Conservation (phyloP, 129 eudicot species). For the Deinandra increscens region DNA sequence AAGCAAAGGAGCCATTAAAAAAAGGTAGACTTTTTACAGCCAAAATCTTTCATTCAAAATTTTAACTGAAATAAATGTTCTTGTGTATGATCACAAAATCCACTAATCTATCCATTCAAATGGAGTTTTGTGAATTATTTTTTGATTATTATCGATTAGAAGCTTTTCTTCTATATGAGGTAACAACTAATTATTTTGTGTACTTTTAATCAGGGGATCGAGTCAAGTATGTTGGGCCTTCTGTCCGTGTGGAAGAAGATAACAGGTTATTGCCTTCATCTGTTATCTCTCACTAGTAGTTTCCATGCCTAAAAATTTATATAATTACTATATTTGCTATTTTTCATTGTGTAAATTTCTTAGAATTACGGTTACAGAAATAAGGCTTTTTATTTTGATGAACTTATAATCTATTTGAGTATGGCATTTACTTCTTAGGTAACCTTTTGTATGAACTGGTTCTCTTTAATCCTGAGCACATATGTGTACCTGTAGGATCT, state of each 20-base stretch:
- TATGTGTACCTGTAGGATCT: conserved; percentile 7
- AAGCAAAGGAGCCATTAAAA: conserved; percentile 53
- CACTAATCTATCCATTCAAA: not conserved
- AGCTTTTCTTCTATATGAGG: not conserved
- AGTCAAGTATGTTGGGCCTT: conserved; percentile 77
- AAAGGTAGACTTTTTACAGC: conserved; percentile 48
- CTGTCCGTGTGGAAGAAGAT: conserved; percentile 50
- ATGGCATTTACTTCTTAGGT: conserved; percentile 7
- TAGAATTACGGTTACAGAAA: conserved; percentile 20
- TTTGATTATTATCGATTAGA: not conserved
- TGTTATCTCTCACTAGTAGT: conserved; percentile 10
- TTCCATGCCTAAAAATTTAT: conserved; percentile 3
- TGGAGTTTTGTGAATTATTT: not conserved
- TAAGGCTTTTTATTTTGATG: not conserved
- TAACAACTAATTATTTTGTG: conserved; percentile 16
- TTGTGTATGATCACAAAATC: conserved; percentile 6
- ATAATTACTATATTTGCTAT: not conserved
- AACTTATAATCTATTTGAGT: conserved; percentile 3
- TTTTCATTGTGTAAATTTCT: not conserved
- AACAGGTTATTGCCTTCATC: conserved; percentile 52
- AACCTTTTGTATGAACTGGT: conserved; percentile 9
- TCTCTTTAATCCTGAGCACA: conserved; percentile 10
- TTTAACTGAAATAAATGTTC: not conserved
- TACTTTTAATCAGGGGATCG: conserved; percentile 68
- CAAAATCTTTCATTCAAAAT: conserved; percentile 1